Conservation (phyloP, 306 rosid species). For the Boehmeria nivea region DNA sequence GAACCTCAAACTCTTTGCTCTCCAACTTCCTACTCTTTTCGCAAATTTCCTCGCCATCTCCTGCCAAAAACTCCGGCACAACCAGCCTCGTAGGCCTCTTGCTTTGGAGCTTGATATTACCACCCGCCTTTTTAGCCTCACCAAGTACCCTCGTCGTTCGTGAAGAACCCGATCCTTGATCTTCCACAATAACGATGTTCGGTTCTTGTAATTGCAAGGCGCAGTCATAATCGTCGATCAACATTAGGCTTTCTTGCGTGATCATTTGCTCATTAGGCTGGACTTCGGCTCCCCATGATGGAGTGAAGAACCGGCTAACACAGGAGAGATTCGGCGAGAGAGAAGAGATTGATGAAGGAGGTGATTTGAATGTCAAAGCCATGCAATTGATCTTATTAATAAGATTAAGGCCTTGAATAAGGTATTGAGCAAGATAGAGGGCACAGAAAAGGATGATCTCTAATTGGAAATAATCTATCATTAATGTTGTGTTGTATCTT, state of each 20-base stretch:
- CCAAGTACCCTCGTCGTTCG: not conserved
- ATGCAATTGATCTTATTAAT: not conserved
- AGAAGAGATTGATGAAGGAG: conserved; percentile 12
- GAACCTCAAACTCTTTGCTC: conserved; percentile 20
- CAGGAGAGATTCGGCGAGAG: conserved; percentile 11
- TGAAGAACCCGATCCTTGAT: not conserved
- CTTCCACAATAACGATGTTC: not conserved
- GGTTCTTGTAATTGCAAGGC: too few relatives aligned
- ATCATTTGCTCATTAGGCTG: too few relatives aligned
- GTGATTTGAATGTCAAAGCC: conserved; percentile 17
- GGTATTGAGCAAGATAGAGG: too few relatives aligned
- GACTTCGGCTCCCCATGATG: not conserved
- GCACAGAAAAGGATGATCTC: too few relatives aligned
- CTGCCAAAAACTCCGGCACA: conserved; percentile 24
- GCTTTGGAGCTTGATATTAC: conserved; percentile 8
- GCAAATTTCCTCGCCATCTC: conserved; percentile 6
- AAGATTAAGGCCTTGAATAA: conserved; percentile 10
- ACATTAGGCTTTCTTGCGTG: too few relatives aligned
- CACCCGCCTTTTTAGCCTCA: too few relatives aligned
- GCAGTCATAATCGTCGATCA: not conserved
- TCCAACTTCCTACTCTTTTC: conserved; percentile 21
- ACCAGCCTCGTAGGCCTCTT: conserved; percentile 29
- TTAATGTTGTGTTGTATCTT: too few relatives aligned
- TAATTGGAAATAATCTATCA: too few relatives aligned
- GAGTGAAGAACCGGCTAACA: not conserved